Percentiles rank a stretch among this genome's conserved stretches.
These are phyloP conservation scores for Fusarium incarnatum DNA, from an alignment of 2,329 filamentous ascomycete species.

Conservation along the genomic window DNA sequence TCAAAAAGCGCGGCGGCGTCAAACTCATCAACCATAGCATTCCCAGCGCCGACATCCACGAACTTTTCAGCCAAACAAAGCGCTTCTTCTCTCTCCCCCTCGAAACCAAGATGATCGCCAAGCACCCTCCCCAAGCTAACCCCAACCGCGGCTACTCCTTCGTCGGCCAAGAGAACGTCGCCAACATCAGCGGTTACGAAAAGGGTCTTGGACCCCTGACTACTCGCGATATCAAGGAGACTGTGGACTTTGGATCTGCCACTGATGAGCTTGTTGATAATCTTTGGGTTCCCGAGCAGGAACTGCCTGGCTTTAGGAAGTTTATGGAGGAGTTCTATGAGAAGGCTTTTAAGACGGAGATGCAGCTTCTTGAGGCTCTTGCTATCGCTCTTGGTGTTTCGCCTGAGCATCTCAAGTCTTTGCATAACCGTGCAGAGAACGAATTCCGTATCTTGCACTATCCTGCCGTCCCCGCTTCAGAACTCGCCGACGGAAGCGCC, in stretches of 20 bases:
- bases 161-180: slow-evolving; percentile 52
- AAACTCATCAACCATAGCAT: slow-evolving; percentile 47
- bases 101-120: slow-evolving; percentile 49
- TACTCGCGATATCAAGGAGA: slow-evolving; percentile 60
- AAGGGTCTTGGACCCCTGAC: slow-evolving; percentile 64
- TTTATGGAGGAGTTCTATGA: slow-evolving; percentile 70
- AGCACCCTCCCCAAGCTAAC: slow-evolving; percentile 50
- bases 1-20: slow-evolving; percentile 43
- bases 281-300: slow-evolving; percentile 45
- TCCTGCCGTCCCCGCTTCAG: slow-evolving; percentile 48
- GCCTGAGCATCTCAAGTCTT: slow-evolving; percentile 74
- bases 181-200: slow-evolving; percentile 50
- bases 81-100: slow-evolving; percentile 50
- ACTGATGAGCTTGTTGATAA: slow-evolving; percentile 48
- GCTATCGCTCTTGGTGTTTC: slow-evolving; percentile 78
- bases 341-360: slow-evolving; percentile 76
- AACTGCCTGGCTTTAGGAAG: slow-evolving; percentile 40
- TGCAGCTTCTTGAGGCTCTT: slow-evolving; percentile 80
- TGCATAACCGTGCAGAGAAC: slow-evolving; percentile 67
- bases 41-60: slow-evolving; percentile 36
- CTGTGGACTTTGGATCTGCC: slow-evolving; percentile 54
- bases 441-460: slow-evolving; percentile 71
- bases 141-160: slow-evolving; percentile 54
- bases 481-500: slow-evolving; percentile 44
- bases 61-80: slow-evolving; percentile 43